Conservation (phyloP, 306 rosid species). For the Pyrus bretschneideri region DNA sequence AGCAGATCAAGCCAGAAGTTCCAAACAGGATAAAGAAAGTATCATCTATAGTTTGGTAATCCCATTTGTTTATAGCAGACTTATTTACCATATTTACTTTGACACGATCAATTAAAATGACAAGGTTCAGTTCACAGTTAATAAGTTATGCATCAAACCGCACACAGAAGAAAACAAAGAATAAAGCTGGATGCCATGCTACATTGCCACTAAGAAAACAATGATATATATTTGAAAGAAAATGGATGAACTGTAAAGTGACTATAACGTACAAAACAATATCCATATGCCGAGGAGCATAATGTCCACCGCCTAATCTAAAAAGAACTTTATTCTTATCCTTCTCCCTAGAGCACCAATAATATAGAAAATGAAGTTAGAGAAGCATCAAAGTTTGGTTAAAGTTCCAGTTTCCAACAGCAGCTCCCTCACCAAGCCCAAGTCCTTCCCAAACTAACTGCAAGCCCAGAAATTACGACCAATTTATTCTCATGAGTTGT, state of each 20-base stretch:
- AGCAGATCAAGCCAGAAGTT: not conserved
- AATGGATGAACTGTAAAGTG: not conserved
- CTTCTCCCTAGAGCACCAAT: constrained; percentile 47
- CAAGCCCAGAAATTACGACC: constrained; percentile 16
- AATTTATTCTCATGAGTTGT: not conserved
- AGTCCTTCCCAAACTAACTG: constrained; percentile 96
- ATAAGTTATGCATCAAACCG: not conserved
- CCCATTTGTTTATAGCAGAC: not conserved
- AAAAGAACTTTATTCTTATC: constrained; percentile 69
- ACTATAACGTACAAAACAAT: constrained; percentile 57
- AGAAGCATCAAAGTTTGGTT: not conserved
- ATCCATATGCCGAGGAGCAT: constrained; percentile 92
- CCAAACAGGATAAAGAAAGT: not conserved
- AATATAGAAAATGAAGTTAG: constrained; percentile 9
- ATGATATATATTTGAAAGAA: not conserved
- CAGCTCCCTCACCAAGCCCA: constrained; percentile 82
- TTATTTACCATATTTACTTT: not conserved
- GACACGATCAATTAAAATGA: constrained; percentile 13
- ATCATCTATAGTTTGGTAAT: not conserved
- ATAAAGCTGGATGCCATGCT: not conserved
- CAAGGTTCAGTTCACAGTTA: not conserved
- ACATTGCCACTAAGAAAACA: not conserved
- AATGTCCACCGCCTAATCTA: constrained; percentile 95
- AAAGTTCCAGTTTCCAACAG: constrained; percentile 71
- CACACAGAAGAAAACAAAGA: not conserved